A percentile compares a stretch with the other conserved stretches of the same genome.
These are phyloP conservation scores for Puccinia triticina DNA, from an alignment of 1,284 basidiomycete species.

Conservation along the genomic window DNA sequence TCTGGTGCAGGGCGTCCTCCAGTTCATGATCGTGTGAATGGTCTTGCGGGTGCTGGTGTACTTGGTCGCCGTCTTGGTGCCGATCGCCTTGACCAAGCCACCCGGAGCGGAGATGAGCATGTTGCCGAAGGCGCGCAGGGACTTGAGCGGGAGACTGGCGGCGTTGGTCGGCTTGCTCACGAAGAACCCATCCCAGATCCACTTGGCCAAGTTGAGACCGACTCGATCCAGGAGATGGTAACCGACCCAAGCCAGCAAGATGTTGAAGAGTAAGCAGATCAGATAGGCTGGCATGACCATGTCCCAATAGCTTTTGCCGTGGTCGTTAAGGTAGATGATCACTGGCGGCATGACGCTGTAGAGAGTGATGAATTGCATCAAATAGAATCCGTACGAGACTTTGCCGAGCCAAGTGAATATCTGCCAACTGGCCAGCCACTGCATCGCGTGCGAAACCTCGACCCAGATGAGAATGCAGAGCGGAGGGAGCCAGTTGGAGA, in stretches of 20 bases:
- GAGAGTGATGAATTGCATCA: constrained; percentile 62
- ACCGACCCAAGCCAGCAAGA: constrained; percentile 60
- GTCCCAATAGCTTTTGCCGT: constrained; percentile 60
- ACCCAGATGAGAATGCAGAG: constrained; percentile 59
- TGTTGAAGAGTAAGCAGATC: constrained; percentile 60
- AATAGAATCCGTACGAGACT: constrained; percentile 62
- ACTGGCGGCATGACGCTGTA: constrained; percentile 62
- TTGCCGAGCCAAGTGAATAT: constrained; percentile 62
- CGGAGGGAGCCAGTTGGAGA: constrained; percentile 58
- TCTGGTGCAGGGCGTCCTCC: constrained; percentile 58
- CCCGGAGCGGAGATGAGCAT: constrained; percentile 56
- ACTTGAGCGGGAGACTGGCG: constrained; percentile 57
- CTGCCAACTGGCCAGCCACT: constrained; percentile 61
- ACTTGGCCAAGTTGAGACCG: constrained; percentile 60
- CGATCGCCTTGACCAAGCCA: constrained; percentile 52
- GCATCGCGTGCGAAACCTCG: constrained; percentile 61
- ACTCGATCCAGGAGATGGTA: constrained; percentile 61
- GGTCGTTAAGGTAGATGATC: constrained; percentile 59
- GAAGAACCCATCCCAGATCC: constrained; percentile 61
- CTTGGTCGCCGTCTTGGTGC: constrained; percentile 48
- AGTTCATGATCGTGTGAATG: constrained; percentile 57
- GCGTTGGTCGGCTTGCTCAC: constrained; percentile 60
- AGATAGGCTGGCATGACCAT: constrained; percentile 61
- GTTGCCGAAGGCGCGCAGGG: constrained; percentile 54
- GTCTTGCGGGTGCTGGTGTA: constrained; percentile 48